Conservation (phyloP, 2,329 filamentous ascomycete genomes). For the Cordyceps pruinosa region DNA sequence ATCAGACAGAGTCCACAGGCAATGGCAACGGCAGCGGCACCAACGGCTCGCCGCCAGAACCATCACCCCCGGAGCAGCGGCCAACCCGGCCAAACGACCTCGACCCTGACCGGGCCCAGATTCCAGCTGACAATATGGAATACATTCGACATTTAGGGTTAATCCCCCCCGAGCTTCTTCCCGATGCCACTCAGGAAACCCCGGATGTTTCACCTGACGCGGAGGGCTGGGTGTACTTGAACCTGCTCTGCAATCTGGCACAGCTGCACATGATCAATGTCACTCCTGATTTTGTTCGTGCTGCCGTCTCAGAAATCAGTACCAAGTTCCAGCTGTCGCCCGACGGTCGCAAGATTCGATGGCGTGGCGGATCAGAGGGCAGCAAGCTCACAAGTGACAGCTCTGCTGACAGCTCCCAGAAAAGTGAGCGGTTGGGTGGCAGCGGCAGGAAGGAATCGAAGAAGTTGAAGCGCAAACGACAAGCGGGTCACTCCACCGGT, state of each 20-base stretch:
- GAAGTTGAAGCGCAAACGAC: slow-evolving; percentile 38
- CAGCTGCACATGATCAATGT: slow-evolving; percentile 83
- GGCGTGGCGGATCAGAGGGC: slow-evolving; percentile 62
- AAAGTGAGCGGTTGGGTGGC: slow-evolving; percentile 35
- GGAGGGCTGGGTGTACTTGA: slow-evolving; percentile 77
- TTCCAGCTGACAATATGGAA: slow-evolving; percentile 69
- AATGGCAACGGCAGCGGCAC: slow-evolving; percentile 27
- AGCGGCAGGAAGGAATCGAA: slow-evolving; percentile 42
- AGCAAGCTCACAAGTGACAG: slow-evolving; percentile 62
- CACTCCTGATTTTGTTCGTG: slow-evolving; percentile 68
- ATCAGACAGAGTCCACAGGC: slow-evolving; percentile 38
- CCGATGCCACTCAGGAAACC: slow-evolving; percentile 30
- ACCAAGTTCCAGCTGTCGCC: slow-evolving; percentile 69
- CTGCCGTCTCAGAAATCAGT: slow-evolving; percentile 63
- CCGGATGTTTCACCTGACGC: slow-evolving; percentile 51
- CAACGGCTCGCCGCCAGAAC: slow-evolving; percentile 35
- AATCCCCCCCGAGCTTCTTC: slow-evolving; percentile 48
- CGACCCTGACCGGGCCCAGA: slow-evolving; percentile 69
- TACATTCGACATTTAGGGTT: slow-evolving; percentile 72
- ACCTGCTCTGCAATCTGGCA: slow-evolving; percentile 72
- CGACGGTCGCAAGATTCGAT: slow-evolving; percentile 73
- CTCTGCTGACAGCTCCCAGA: slow-evolving; percentile 41
- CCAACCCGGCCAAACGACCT: slow-evolving; percentile 71
- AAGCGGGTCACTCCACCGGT: slow-evolving; percentile 28
- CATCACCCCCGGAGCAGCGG: slow-evolving; percentile 56